These are phyloP conservation scores for Vitis rotundifolia DNA, from an alignment of 164 flowering plant species.

Conservation along the genomic window DNA sequence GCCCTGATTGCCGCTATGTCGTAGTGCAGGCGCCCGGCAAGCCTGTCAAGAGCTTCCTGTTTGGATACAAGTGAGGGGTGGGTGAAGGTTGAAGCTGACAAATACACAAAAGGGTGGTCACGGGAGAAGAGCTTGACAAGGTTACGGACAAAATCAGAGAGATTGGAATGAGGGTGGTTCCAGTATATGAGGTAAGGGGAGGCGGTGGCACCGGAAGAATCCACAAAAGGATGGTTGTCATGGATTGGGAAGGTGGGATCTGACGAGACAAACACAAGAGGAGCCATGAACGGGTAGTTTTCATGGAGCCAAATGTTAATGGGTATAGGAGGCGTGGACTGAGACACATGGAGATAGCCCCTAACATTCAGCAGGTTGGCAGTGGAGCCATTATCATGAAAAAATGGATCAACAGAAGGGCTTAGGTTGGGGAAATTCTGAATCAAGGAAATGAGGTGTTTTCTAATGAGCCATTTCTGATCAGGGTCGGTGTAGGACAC, in stretches of 20 bases:
- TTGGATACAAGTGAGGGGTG: constrained; percentile 38
- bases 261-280: constrained; percentile 37
- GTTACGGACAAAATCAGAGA: constrained; percentile 37
- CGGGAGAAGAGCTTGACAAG: constrained; percentile 35
- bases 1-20: constrained; percentile 30
- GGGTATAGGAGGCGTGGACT: constrained; percentile 23
- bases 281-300: constrained; percentile 47
- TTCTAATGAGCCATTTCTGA: constrained; percentile 50
- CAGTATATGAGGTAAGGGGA: constrained; percentile 43
- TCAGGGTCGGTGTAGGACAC: constrained; percentile 49
- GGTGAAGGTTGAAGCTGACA: background rate
- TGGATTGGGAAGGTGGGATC: constrained; percentile 14
- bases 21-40: constrained; percentile 31
- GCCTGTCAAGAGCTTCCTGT: constrained; percentile 47
- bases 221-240: constrained; percentile 48
- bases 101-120: constrained; percentile 40
- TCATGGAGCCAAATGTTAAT: constrained; percentile 62
- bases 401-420: constrained; percentile 36
- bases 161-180: constrained; percentile 35
- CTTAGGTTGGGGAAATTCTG: constrained; percentile 42
- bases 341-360: constrained; percentile 36
- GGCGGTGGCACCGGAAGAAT: constrained; percentile 36
- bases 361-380: constrained; percentile 40
- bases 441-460: constrained; percentile 43
- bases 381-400: constrained; percentile 49